These are phyloP conservation scores for Arthrinium puccinioides DNA, from an alignment of 2,329 filamentous ascomycete genomes.

Conservation along the genomic window DNA sequence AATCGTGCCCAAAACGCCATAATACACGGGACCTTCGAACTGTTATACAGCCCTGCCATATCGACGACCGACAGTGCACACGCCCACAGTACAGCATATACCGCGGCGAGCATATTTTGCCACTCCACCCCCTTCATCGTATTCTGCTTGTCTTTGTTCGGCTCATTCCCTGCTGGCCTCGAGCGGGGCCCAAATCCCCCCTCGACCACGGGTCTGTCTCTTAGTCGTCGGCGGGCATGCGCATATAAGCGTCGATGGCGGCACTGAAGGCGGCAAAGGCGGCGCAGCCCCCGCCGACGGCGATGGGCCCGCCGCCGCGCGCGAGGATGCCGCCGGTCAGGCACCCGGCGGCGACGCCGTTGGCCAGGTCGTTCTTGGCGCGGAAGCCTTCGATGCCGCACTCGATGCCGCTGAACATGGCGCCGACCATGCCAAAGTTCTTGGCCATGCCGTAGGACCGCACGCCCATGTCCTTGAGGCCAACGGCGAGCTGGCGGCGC, in stretches of 20 bases:
- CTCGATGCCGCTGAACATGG: conserved; percentile 86
- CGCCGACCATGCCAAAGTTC: conserved; percentile 92
- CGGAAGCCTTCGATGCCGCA: conserved; percentile 90
- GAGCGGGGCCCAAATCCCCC: no score
- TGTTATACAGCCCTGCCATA: no score
- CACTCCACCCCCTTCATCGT: no score
- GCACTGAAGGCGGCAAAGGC: conserved; percentile 91
- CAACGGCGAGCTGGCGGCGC: conserved; percentile 72
- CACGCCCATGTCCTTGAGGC: conserved; percentile 91
- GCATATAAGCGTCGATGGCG: conserved; percentile 89
- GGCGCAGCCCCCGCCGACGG: conserved; percentile 77
- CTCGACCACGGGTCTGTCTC: no score
- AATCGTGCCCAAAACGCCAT: conserved; percentile 15
- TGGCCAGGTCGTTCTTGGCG: conserved; percentile 88
- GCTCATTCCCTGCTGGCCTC: no score
- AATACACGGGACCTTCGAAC: conserved; percentile 14
- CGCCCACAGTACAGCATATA: no score
- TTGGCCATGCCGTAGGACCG: conserved; percentile 78
- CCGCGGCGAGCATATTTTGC: no score
- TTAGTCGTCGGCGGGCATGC: conserved; percentile 61
- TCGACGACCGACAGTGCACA: no score
- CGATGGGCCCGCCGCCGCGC: conserved; percentile 81
- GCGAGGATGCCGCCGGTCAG: conserved; percentile 86
- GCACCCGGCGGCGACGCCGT: conserved; percentile 83
- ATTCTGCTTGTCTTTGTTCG: no score